Base-by-base conservation (phyloP, 1,139 yeast genomes). In the Hemisphaericaspora xylanilytica region DNA sequence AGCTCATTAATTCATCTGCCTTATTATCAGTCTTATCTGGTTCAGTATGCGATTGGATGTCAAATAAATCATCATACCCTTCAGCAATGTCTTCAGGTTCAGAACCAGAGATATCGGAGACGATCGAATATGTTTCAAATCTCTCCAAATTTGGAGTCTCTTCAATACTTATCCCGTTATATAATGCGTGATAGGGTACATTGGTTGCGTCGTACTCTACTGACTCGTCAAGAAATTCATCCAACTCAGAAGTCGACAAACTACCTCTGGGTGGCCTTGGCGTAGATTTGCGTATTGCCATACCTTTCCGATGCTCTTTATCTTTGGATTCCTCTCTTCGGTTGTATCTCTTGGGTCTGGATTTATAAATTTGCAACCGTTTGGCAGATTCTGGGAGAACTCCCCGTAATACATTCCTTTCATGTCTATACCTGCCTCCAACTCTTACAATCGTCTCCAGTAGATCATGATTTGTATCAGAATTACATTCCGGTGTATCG, bases 351-450 rank as follows among this genome's bases (percentile, higher is more conserved):
- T 32, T 21, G 5, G 31, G 37, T 18, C 39, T 41, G 20, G 51
- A 32, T 35, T 53, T 53, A 40, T 60, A 65, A n/a, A 60, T 46
- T 5, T 56, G 56, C 15, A 66, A 50, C 38, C 61, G 50, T 51
- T 52, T 63, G 14, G 72, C 67, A 2, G 73, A 67, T 41, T 68
- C 74, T 0, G 75, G 75, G 8, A 68, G 50, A 0, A 64, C 64
- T 0, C 74, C 73, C 22, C 56, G 48, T 11, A 68, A 47, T 4
- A 66, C 58, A 33, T 53, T 56, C 35, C 52, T 59, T 34, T 61
- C 63, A 36, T 56, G 63, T 34, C 62, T 41, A 21, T 48, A 44
- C 27, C 59, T 50, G 4, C 73, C 72, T 1, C 73, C 73, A 2
- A 66, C 65, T 28, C 60, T 39, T 3, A 65, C 60, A 8, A 56